Conservation (phyloP, 1,139 yeast species). For the Suhomyces terraborum region DNA sequence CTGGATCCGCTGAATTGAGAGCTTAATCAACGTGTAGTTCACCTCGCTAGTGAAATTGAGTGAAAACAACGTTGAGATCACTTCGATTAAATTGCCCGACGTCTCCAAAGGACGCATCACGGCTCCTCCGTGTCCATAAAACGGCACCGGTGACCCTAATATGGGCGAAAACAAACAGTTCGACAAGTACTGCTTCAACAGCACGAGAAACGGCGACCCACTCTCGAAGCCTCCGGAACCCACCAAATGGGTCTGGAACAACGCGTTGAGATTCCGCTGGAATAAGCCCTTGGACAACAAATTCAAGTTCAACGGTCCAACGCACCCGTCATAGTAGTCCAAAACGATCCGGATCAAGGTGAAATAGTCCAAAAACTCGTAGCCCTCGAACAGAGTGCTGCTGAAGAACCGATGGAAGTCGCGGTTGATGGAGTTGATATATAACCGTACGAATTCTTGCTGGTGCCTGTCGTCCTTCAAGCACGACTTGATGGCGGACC, state of each 20-base stretch:
- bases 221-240: slow-evolving; percentile 1
- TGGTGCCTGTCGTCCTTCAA: slow-evolving; percentile 39
- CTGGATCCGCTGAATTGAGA: slow-evolving; percentile 45
- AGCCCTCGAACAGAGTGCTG: slow-evolving; percentile 6
- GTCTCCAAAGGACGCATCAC: neutral
- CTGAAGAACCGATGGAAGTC: slow-evolving; percentile 15
- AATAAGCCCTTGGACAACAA: slow-evolving; percentile 25
- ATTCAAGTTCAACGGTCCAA: slow-evolving; percentile 25
- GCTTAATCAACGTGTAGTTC: slow-evolving; percentile 41
- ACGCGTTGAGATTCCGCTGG: slow-evolving; percentile 29
- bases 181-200: slow-evolving; percentile 14
- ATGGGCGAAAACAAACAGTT: slow-evolving; percentile 10
- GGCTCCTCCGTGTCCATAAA: neutral
- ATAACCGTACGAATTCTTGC: slow-evolving; percentile 37
- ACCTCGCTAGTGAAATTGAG: slow-evolving; percentile 38
- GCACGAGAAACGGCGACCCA: slow-evolving; percentile 9
- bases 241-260: slow-evolving; percentile 24
- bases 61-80: slow-evolving; percentile 23
- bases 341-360: slow-evolving; percentile 18
- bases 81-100: slow-evolving; percentile 16
- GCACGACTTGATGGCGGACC: slow-evolving; percentile 41
- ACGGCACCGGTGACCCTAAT: slow-evolving; percentile 1
- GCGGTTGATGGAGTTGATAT: slow-evolving; percentile 33
- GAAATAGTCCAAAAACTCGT: slow-evolving; percentile 17
- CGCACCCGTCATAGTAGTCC: slow-evolving; percentile 22